These are phyloP conservation scores for Colletotrichum eremochloae DNA, from an alignment of 2,329 filamentous ascomycete genomes.

Conservation along the genomic window DNA sequence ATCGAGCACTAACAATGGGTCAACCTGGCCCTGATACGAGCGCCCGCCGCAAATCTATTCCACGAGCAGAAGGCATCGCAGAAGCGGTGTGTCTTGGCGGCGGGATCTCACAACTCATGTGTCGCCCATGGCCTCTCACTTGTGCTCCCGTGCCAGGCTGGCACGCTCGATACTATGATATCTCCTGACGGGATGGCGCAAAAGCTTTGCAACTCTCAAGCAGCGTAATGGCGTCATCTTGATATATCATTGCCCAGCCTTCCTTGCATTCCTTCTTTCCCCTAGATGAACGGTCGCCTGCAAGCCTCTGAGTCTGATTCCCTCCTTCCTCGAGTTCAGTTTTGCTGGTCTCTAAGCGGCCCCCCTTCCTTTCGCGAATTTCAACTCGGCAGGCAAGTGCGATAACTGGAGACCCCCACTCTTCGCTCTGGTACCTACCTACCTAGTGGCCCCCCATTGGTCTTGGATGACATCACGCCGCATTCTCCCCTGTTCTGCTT, in stretches of 20 bases:
- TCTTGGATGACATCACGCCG: conserved; percentile 33
- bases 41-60: conserved; percentile 37
- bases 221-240: too few species aligned
- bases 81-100: conserved; percentile 32
- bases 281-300: too few species aligned
- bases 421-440: background rate
- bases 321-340: too few species aligned
- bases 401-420: conserved; percentile 28
- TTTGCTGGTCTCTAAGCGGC: background rate
- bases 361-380: conserved; percentile 1
- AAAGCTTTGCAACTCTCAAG: too few species aligned
- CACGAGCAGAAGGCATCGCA: conserved; percentile 32
- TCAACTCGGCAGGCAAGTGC: background rate
- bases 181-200: background rate
- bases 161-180: too few species aligned
- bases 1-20: conserved; percentile 1
- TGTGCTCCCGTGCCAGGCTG: too few species aligned
- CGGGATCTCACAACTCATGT: background rate
- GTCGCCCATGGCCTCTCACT: background rate
- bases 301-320: background rate
- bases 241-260: too few species aligned
- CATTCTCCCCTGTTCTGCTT: conserved; percentile 25
- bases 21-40: conserved; percentile 31
- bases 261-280: too few species aligned
- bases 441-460: conserved; percentile 1